A percentile compares a stretch with the other conserved stretches of the same genome.
Conservation (phyloP, 495 filamentous ascomycete species). For the Talaromyces liani region DNA sequence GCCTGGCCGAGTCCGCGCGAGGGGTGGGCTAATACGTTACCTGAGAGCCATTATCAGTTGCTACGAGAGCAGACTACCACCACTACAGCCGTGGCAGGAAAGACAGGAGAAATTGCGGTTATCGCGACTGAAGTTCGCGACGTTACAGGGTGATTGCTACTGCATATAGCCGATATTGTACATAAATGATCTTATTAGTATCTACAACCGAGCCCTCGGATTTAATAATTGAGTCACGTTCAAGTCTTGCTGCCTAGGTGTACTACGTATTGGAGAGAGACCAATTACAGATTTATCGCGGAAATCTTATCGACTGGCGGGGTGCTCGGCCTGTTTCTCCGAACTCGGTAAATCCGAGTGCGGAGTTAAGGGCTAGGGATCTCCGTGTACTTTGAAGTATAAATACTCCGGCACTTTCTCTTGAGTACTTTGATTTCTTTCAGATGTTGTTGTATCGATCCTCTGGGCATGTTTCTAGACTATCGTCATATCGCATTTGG, state of each 20-base stretch:
- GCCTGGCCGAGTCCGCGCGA: slow-evolving; percentile 60
- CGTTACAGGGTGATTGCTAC: background rate
- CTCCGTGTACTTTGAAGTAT: background rate
- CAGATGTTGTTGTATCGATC: background rate
- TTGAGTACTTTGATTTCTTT: background rate
- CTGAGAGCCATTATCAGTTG: slow-evolving; percentile 21
- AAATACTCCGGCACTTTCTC: background rate
- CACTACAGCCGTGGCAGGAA: background rate
- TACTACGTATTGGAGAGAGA: background rate
- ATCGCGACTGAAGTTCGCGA: background rate
- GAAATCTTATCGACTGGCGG: background rate
- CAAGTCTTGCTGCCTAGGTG: background rate
- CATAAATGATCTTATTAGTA: background rate
- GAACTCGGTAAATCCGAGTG: background rate
- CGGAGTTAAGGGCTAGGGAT: background rate
- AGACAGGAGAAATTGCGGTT: background rate
- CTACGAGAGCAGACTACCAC: background rate
- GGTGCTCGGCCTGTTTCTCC: background rate
- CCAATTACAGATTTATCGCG: background rate
- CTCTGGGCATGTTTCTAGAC: too few relatives aligned
- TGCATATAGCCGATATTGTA: background rate
- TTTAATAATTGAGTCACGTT: background rate
- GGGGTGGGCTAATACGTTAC: slow-evolving; percentile 52
- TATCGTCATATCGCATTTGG: background rate
- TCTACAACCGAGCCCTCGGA: background rate